A percentile compares a stretch with the other conserved stretches of the same genome.
phyloP scores from a whole-genome alignment of 345 rosid species.

The Schrenkiella parvula region DNA sequence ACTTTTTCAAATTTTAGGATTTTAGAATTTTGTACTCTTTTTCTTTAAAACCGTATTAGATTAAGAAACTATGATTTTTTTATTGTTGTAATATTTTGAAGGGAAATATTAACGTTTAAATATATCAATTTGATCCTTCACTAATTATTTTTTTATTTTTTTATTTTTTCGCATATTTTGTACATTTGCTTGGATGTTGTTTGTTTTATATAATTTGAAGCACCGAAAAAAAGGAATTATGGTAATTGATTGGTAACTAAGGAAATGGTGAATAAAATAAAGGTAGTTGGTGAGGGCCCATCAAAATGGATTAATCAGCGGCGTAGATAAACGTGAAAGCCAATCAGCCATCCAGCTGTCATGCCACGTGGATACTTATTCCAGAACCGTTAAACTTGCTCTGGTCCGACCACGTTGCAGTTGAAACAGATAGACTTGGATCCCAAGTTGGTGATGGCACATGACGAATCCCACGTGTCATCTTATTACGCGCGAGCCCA shows the following conservation, averaged over 20 bases:
- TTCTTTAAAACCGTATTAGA: no score
- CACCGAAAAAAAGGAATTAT: no score
- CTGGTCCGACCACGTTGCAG: slow-evolving; percentile 21
- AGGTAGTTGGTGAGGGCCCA: slow-evolving; percentile 22
- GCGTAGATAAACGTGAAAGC: slow-evolving; percentile 31
- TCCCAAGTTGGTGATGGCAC: slow-evolving; percentile 28
- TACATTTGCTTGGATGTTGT: neutral
- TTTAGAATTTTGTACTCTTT: no score
- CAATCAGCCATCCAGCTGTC: slow-evolving; percentile 27
- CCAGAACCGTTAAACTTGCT: slow-evolving; percentile 12
- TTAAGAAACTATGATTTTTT: no score
- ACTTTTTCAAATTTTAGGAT: no score
- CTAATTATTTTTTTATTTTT: no score
- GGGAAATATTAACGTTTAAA: no score
- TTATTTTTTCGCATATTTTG: neutral
- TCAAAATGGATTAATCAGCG: slow-evolving; percentile 27
- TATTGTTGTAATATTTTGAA: no score
- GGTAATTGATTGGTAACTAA: no score
- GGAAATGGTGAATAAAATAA: neutral
- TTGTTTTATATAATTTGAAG: no score
- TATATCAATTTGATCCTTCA: no score
- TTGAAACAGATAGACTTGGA: neutral
- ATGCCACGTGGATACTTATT: neutral
- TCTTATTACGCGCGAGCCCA: neutral
- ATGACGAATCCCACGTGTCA: slow-evolving; percentile 24